Base-by-base conservation (phyloP, 2,329 filamentous ascomycete genomes). In the Exophiala alcalophila region DNA sequence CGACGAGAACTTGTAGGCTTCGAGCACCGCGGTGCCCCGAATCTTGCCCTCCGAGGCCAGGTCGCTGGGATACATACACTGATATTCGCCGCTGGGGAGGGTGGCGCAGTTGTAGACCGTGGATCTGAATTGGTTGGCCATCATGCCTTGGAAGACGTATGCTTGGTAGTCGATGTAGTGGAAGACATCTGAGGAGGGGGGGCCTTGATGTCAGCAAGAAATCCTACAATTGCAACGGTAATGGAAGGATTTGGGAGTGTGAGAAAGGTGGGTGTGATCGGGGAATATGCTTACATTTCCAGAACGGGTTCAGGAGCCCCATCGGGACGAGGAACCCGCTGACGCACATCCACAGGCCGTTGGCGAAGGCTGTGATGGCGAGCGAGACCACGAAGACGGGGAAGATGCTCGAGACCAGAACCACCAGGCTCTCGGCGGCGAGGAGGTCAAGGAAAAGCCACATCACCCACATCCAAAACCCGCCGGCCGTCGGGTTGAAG, bases 131-230 rank as follows among this genome's bases (percentile, higher is more conserved):
- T 94, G 86, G 58, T 92, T 94, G 39, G 91, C 81, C 86, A 94
- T 92, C 87, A 94, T 92, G 10, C 86, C 87, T 59, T 91, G 80
- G 61, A 94, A 94, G 3, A 94, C 87, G 56, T 90, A 94, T 28
- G 73, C 71, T 66, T 72, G 36, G 59, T 94, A 94, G 61, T 94
- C 85, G 59, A 90, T 90, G 63, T 90, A 94, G 60, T 90, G 84
- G 57, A 92, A 92, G 4, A 85, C 85, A 57, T 94, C 45, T 50
- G 28, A 10, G 11, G 15, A n/a, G n/a, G 19, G 11, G 10, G 10
- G 18, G 5, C 4, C 12, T 23, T 21, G 19, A 12, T 32, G 21
- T 9, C 30, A 21, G 10, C 11, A 5, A 9, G 11, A 6, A 4
- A 9, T 4, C 16, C 30, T 10, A 16, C 9, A 11, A 18, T n/a